These are phyloP conservation scores for Nannochloropsis gaditana DNA, from an alignment of 108 stramenopile species.

Conservation along the genomic window DNA sequence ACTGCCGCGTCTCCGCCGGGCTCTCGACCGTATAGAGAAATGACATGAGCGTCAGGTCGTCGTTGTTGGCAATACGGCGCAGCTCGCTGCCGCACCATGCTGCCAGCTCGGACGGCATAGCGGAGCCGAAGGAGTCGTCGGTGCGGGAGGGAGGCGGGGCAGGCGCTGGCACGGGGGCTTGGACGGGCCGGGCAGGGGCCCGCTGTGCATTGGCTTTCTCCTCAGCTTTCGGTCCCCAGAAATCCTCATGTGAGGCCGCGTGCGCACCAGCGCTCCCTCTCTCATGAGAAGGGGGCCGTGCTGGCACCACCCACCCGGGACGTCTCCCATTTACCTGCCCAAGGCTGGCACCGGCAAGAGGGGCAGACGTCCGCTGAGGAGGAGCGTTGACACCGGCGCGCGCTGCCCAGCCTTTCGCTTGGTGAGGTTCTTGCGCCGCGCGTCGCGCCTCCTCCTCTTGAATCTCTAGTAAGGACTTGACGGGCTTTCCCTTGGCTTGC, in stretches of 20 bases:
- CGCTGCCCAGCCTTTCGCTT: not conserved
- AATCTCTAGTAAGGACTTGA: not conserved
- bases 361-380: not conserved
- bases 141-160: not conserved
- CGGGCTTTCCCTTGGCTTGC: not conserved
- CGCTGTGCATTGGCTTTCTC: not conserved
- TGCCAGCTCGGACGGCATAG: not conserved
- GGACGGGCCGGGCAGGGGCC: too few species aligned
- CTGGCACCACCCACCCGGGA: too few species aligned
- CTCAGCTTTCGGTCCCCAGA: not conserved
- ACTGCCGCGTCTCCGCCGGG: slow-evolving; percentile 74
- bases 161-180: not conserved
- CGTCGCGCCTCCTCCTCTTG: not conserved
- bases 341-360: too few species aligned
- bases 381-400: not conserved
- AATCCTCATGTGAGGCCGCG: not conserved
- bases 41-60: slow-evolving; percentile 74
- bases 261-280: too few species aligned
- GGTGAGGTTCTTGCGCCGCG: not conserved
- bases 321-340: too few species aligned
- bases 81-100: slow-evolving; percentile 54
- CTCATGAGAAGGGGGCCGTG: too few species aligned
- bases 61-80: slow-evolving; percentile 65
- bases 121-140: not conserved
- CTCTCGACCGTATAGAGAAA: slow-evolving; percentile 83